Base-by-base conservation (phyloP, 2,329 filamentous ascomycete species). In the Verticillium dahliae region DNA sequence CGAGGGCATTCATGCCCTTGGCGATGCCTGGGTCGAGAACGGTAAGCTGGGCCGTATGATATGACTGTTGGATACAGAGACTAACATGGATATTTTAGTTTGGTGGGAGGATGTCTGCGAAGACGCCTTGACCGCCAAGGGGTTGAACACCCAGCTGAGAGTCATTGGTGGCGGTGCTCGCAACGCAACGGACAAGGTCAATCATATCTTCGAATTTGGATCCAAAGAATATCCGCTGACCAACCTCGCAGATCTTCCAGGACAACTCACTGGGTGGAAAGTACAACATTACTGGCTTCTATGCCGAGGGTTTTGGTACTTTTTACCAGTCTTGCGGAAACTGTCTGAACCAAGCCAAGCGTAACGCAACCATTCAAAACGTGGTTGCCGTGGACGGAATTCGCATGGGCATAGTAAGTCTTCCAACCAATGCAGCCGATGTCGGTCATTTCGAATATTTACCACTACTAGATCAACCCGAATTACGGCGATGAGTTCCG, bases 101-200 rank as follows among this genome's bases (percentile, higher is more conserved):
- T 71, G 69, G 69, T 71, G 69, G 69, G 69, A 71, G 57, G 69
- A 71, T 7, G 69, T 71, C 7, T 71, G 69, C 3, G 69, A 71
- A 18, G 69, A 71, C 38, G 69, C 69, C 0, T 57, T 71, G 1
- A 71, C 69, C 0, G 66, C 69, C 0, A 71, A 71, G 62, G 69
- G 69, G 0, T 60, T 71, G 9, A 71, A 71, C 62, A 71, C 69
- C 0, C 69, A 71, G 45, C 56, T 71, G 1, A 65, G 69, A 34
- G 69, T 71, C 13, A 71, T 71, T 34, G 69, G 69, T 0, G 69
- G 69, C 7, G 69, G 69, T 54, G 69, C 69, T 2, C 58, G 60
- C 9, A 69, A 69, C 52, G 69, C 69, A 1, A 71, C 69, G 5
- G 69, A 71, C n/a, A 70, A 71, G 67, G 69, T 69, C 27, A 15